These are phyloP conservation scores for Mallotus japonicus DNA, from an alignment of 441 rosid genomes.

Conservation along the genomic window DNA sequence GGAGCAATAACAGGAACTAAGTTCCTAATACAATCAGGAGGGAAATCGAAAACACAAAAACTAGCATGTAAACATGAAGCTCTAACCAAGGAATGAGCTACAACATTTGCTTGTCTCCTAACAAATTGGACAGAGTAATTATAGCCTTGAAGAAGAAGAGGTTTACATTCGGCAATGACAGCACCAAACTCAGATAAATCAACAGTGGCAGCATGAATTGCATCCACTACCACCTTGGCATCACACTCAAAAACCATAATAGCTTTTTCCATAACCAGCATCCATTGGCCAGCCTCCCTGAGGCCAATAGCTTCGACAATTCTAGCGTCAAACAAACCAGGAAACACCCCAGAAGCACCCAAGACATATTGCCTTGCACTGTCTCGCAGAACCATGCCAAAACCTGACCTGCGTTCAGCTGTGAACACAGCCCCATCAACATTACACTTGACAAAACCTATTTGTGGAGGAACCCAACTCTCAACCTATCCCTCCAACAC, in stretches of 20 bases:
- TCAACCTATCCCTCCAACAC: too few relatives aligned
- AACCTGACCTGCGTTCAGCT: not conserved
- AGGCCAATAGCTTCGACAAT: not conserved
- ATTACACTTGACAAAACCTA: not conserved
- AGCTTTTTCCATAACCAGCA: not conserved
- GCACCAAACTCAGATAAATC: not conserved
- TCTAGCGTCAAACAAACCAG: not conserved
- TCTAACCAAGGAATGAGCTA: not conserved
- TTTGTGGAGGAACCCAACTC: too few relatives aligned
- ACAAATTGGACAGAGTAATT: not conserved
- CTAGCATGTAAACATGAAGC: not conserved
- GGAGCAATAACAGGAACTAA: not conserved
- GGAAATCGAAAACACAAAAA: too few relatives aligned
- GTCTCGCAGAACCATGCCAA: not conserved
- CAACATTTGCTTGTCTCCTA: not conserved
- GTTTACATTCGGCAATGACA: not conserved
- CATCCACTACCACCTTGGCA: not conserved
- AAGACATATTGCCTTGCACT: not conserved
- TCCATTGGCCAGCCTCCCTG: not conserved
- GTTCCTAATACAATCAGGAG: not conserved
- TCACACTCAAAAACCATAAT: not conserved
- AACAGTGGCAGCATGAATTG: not conserved
- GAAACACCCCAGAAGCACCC: not conserved
- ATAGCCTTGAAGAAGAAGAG: not conserved
- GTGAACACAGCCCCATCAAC: not conserved